Evolutionary conservation across 345 rosid genomes (phyloP), one percentile per base, ranked within the genome.

Genomic region (Odontarrhena argentea): DNA sequence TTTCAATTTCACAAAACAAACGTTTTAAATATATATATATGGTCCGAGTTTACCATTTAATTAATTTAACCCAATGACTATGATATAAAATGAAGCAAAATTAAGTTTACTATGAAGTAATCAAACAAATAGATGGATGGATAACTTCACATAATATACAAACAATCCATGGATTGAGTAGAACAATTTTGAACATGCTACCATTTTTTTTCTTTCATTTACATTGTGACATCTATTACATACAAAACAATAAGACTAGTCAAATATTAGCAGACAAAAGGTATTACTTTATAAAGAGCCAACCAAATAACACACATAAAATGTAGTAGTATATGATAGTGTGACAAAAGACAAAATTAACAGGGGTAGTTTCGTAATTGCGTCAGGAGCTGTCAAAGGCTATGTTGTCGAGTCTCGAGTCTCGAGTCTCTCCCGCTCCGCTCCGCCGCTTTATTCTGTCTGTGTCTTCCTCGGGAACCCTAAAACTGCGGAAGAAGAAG

Each of bases 381-480:
- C 7, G 2, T 0, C 12, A 37, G 2, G 62, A 58, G 71, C 66
- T 65, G 71, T 22, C 10, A 41, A 24, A 8, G 11, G 66, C 70
- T n/a, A n/a, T 42, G 37, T 51, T 55, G 63, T 60, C 60, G 70
- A 64, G 40, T 41, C 40, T 36, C 38, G 38, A 36, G 8, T 36
- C 38, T 8, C 40, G 26, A 49, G 32, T 28, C 54, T 49, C 68
- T 60, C 77, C 72, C 77, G 67, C 77, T 66, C 77, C 72, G 62
- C 44, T 35, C 44, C 34, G 22, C 22, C 22, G 22, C 22, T 18
- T 18, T 8, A 25, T 34, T 36, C 46, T 55, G 38, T 24, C 55
- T 43, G 69, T 62, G 42, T 35, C 36, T 40, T 60, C 42, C 37
- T 15, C 37, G 14, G 63, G 59, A 73, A 73, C 77, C 77, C 77